Base-by-base conservation (phyloP, 176 grass and related monocot species). In the Lolium rigidum region DNA sequence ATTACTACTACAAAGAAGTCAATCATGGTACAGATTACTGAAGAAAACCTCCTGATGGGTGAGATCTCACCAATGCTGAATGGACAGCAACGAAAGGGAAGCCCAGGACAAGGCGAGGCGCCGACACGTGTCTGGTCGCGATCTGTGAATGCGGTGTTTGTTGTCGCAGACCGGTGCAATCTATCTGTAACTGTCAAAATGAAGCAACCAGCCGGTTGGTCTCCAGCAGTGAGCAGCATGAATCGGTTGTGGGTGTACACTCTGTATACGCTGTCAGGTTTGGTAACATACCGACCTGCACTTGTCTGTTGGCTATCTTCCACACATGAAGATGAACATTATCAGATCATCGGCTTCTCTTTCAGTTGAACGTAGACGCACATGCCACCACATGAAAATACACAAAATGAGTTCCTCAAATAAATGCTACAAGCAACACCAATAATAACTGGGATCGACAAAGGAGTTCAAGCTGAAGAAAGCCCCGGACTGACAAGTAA, bases 201-300 rank as follows among this genome's bases (percentile, higher is more conserved):
- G 89, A 87, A 84, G 75, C 80, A 84, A 84, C 80, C 75, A 61
- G 74, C 67, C 43, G 38, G 85, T 75, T 84, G 80, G 84, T 87
- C 58, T 80, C 75, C 52, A 84, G 35, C 79, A 77, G 78, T 46
- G 47, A 71, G 39, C 80, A 66, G 47, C 74, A 79, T 37, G 74
- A 73, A 74, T 25, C 44, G 16, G 72, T 37, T 86, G 61, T 71
- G 26, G 6, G 69, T 56, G 54, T 56, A 20, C 31, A 74, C 50
- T 64, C 70, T 83, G 63, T 70, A 50, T 77, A 59, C 51, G 2
- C 47, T 86, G 54, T 52, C 71, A 90, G n/a, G 54, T 41, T 31
- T 61, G 64, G 61, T 61, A n/a, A 0, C 25, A 50, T 54, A 80
- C 38, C 82, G 47, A 80, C 80, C 22, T 67, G 76, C 65, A 66